These are phyloP conservation scores for Mycogone perniciosa DNA, from an alignment of 2,329 filamentous ascomycete genomes.

Conservation along the genomic window DNA sequence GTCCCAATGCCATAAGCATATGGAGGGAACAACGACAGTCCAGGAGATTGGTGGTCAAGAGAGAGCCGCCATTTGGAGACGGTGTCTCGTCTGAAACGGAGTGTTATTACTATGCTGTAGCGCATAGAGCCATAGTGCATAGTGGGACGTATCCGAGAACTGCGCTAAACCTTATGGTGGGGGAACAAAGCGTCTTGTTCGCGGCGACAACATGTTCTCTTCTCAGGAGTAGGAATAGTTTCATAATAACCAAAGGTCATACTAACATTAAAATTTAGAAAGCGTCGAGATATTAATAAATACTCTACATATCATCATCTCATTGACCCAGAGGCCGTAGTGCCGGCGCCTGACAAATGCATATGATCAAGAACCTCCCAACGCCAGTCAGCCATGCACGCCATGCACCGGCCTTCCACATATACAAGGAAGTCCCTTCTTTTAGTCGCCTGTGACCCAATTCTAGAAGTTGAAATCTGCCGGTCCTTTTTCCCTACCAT, in stretches of 20 bases:
- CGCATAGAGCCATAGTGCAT: no score
- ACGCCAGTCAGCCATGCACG: conserved; percentile 9
- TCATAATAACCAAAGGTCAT: not conserved
- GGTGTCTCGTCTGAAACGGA: no score
- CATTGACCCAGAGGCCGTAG: not conserved
- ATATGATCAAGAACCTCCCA: conserved; percentile 7
- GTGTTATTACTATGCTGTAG: no score
- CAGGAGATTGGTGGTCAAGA: not conserved
- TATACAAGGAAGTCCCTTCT: conserved; percentile 6
- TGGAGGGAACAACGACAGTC: not conserved
- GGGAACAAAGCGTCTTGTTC: no score
- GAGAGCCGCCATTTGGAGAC: not conserved
- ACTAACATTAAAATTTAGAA: conserved; percentile 6
- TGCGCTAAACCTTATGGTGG: no score
- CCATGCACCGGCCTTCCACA: not conserved
- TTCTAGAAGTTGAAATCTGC: conserved; percentile 1
- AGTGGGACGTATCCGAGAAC: no score
- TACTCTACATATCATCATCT: conserved; percentile 5
- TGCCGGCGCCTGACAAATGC: not conserved
- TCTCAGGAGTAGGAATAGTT: no score
- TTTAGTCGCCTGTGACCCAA: not conserved
- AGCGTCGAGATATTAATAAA: conserved; percentile 4
- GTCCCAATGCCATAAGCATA: not conserved
- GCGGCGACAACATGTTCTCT: no score
- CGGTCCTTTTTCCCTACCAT: not conserved